phyloP scores from a whole-genome alignment of 371 early-diverging fungal genomes.

The Lichtheimia corymbifera region DNA sequence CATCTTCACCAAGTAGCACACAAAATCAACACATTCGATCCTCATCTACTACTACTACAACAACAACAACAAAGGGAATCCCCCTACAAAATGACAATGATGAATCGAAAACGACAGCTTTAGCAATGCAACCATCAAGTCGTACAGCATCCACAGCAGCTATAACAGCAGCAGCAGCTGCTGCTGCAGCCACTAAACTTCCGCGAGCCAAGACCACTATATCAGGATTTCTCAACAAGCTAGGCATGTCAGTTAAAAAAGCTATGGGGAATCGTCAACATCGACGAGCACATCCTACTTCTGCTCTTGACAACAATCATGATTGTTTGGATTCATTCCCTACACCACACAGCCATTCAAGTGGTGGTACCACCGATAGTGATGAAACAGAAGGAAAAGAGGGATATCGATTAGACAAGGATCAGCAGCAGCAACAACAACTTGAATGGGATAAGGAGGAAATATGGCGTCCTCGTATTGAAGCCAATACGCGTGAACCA shows the following conservation, averaged over 20 bases:
- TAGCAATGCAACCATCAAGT: no score
- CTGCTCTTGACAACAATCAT: not conserved
- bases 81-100: no score
- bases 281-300: not conserved
- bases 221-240: slow-evolving; percentile 3
- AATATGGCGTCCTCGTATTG: slow-evolving; percentile 1
- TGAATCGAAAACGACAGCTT: no score
- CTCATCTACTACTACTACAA: no score
- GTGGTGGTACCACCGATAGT: not conserved
- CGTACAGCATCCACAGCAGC: not conserved
- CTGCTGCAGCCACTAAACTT: not conserved
- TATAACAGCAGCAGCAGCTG: not conserved
- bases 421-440: slow-evolving; percentile 9
- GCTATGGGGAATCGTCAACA: slow-evolving; percentile 3
- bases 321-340: not conserved
- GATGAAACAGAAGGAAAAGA: not conserved
- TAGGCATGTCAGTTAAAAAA: slow-evolving; percentile 7
- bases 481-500: not conserved
- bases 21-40: no score
- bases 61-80: no score
- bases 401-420: not conserved
- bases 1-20: no score
- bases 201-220: slow-evolving; percentile 5
- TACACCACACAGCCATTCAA: not conserved
- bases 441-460: not conserved